Evolutionary conservation across 2,329 filamentous ascomycete genomes (phyloP), one percentile per base, ranked within the genome.

Genomic region (Furcasterigmium furcatum): DNA sequence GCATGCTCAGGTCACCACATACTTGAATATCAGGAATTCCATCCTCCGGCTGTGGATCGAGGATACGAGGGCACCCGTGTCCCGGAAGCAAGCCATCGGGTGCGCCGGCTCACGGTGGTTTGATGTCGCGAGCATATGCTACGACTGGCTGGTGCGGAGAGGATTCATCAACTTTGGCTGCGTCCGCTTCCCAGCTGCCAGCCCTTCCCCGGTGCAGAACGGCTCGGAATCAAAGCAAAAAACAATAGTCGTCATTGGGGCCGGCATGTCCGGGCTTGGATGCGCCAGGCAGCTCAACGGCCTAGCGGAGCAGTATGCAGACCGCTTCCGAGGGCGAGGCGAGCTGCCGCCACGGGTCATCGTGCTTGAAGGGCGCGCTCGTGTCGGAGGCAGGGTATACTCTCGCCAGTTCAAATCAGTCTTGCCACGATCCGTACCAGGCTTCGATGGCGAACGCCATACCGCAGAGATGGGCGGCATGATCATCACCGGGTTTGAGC

Each of bases 81-180:
- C 86, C 21, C 78, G 85, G 40, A 84, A 91, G 62, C 90, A 96
- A 65, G 94, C 94, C 7, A 80, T 92, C 38, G 94, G 94, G 4
- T 97, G 92, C 69, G 88, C 91, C 43, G 21, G n/a, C 16, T 91
- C 96, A 58, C 83, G 91, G 44, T 97, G 91, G 84, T 96, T 96
- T 64, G 86, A 90, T 48, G 80, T 92, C 38, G 91, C 94, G 9
- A 88, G 84, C 52, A 78, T 96, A 46, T 94, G 91, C 53, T 95
- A 94, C 61, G 84, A 95, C 64, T 99, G 92, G 92, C 79, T 99
- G 16, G 76, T 91, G 46, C 85, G 92, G 49, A 83, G 87, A 53
- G 94, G 94, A 18, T 96, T 95, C 63, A 95, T 99, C 71, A 99
- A 99, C 64, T 96, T 91, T 63, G 94, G 95, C 14, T 97, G 94